These are phyloP conservation scores for Fonsecaea nubica DNA, from an alignment of 2,329 filamentous ascomycete species.

Conservation along the genomic window DNA sequence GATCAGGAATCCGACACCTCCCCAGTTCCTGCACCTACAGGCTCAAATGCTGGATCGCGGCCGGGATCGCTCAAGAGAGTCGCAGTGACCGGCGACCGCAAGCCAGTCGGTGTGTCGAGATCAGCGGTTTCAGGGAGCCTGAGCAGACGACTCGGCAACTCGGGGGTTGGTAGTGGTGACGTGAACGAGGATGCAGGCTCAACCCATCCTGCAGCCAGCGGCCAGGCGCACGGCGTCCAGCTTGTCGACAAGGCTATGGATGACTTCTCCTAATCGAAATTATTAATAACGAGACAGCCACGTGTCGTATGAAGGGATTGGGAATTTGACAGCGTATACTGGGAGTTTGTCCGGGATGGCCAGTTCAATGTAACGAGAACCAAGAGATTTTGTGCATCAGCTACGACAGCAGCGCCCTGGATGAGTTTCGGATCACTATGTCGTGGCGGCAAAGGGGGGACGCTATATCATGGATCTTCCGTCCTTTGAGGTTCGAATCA, in stretches of 20 bases:
- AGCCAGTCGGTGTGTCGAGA: conserved; percentile 40
- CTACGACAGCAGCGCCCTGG: neutral
- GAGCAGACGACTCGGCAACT: conserved; percentile 41
- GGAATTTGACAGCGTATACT: neutral
- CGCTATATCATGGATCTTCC: neutral
- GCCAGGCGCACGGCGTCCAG: conserved; percentile 53
- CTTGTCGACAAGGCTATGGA: conserved; percentile 80
- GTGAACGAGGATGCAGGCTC: neutral
- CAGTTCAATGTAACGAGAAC: neutral
- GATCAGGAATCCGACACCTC: conserved; percentile 28
- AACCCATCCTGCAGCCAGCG: conserved; percentile 4
- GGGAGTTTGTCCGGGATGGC: neutral
- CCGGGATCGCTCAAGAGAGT: conserved; percentile 66
- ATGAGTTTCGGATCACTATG: neutral
- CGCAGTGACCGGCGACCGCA: conserved; percentile 51
- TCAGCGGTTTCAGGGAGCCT: conserved; percentile 46
- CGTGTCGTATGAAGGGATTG: neutral
- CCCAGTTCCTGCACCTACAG: conserved; percentile 31
- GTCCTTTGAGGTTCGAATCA: neutral
- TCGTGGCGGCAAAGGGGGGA: neutral
- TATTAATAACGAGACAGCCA: neutral
- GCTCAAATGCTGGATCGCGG: conserved; percentile 51
- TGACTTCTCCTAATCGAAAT: conserved; percentile 56
- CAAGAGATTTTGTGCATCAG: neutral
- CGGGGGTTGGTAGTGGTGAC: conserved; percentile 1